Percentiles rank a stretch among this genome's conserved stretches.
phyloP scores from a whole-genome alignment of 768 basidiomycete species.

The Suillus lakei region DNA sequence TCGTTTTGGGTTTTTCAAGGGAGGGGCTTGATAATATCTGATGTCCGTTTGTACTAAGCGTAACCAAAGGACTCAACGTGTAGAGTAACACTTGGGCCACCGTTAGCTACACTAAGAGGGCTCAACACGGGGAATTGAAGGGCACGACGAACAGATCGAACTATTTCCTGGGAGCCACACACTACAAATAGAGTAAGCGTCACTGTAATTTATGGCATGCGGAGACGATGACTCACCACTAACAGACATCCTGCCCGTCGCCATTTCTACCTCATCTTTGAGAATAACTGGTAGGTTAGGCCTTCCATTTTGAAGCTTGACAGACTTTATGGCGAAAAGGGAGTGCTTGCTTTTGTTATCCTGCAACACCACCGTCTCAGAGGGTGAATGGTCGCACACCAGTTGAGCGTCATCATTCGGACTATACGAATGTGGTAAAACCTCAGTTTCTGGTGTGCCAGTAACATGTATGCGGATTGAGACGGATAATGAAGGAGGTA shows the following conservation, averaged over 20 bases:
- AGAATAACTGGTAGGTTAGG: constrained; percentile 45
- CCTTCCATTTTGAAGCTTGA: constrained; percentile 39
- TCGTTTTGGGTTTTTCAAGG: too few species aligned
- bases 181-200: constrained; percentile 31
- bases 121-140: constrained; percentile 39
- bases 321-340: constrained; percentile 11
- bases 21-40: too few species aligned
- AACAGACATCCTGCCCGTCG: constrained; percentile 43
- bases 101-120: too few species aligned
- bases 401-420: neutral
- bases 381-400: constrained; percentile 3
- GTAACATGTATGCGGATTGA: constrained; percentile 24
- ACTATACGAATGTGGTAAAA: constrained; percentile 13
- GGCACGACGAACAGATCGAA: constrained; percentile 38
- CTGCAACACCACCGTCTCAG: constrained; percentile 1
- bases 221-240: constrained; percentile 39
- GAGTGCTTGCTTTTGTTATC: neutral
- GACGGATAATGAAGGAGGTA: constrained; percentile 20
- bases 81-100: too few species aligned
- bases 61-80: constrained; percentile 53
- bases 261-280: constrained; percentile 35
- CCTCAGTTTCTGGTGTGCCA: neutral
- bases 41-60: constrained; percentile 11
- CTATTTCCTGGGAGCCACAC: constrained; percentile 47
- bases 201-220: neutral